These are phyloP conservation scores for Pterocarpus santalinus DNA, from an alignment of 306 rosid species.

Conservation along the genomic window DNA sequence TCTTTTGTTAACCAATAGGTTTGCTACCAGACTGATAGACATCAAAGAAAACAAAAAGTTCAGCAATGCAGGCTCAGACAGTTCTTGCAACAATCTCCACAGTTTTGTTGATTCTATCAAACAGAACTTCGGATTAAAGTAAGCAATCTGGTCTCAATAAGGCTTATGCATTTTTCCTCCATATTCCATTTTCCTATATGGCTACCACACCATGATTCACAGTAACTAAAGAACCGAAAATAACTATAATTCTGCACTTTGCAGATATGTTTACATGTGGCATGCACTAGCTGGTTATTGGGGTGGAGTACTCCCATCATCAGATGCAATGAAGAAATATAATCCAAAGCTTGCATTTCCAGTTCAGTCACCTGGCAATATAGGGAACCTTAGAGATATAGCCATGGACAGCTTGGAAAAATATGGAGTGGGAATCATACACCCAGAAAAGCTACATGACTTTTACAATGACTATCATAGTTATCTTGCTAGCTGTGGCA, in stretches of 20 bases:
- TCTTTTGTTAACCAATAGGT: slow-evolving; percentile 51
- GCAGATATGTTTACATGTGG: slow-evolving; percentile 76
- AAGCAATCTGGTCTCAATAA: slow-evolving; percentile 43
- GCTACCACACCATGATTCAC: background rate
- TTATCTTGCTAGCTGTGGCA: slow-evolving; percentile 70
- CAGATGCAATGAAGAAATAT: slow-evolving; percentile 64
- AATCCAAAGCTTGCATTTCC: slow-evolving; percentile 65
- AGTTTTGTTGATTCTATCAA: slow-evolving; percentile 63
- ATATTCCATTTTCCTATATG: background rate
- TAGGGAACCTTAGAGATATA: slow-evolving; percentile 61
- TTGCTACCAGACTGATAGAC: slow-evolving; percentile 65
- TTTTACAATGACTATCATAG: slow-evolving; percentile 74
- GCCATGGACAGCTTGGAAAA: slow-evolving; percentile 72
- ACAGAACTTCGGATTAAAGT: slow-evolving; percentile 69
- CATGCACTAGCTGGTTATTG: slow-evolving; percentile 85
- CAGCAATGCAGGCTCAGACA: slow-evolving; percentile 51
- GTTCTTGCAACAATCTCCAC: slow-evolving; percentile 53
- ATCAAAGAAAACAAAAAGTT: slow-evolving; percentile 76
- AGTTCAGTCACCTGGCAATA: slow-evolving; percentile 66
- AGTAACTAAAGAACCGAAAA: slow-evolving; percentile 13
- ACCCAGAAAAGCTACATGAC: slow-evolving; percentile 58
- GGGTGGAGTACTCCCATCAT: slow-evolving; percentile 79
- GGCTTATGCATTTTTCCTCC: slow-evolving; percentile 14
- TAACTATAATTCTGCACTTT: slow-evolving; percentile 27
- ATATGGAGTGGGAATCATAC: slow-evolving; percentile 71